Percentiles rank a stretch among this genome's conserved stretches.
Conservation (phyloP, 2,329 filamentous ascomycete genomes). For the Claviceps purpurea region DNA sequence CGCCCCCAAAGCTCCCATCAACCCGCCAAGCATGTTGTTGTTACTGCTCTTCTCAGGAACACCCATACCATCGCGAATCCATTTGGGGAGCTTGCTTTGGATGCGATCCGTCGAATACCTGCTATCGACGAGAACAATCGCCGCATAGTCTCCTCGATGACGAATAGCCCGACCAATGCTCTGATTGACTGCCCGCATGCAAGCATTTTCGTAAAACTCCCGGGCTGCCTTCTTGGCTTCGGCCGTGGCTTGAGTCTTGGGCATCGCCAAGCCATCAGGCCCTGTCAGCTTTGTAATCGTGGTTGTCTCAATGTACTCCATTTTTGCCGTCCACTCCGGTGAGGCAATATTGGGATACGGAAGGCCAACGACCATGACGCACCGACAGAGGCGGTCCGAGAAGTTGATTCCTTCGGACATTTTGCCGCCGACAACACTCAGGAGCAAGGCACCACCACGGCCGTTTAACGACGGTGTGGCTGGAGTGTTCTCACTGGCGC, state of each 20-base stretch:
- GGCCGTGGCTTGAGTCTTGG: conserved; percentile 14
- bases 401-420: conserved; percentile 99
- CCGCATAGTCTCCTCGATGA: conserved; percentile 78
- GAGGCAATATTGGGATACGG: conserved; percentile 86
- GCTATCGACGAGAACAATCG: conserved; percentile 72
- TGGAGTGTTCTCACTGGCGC: conserved; percentile 12
- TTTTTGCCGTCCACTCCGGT: conserved; percentile 85
- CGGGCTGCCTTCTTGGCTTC: conserved; percentile 45
- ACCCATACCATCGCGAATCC: conserved; percentile 65
- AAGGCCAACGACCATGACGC: conserved; percentile 80
- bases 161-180: conserved; percentile 87
- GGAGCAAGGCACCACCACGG: conserved; percentile 57
- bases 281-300: conserved; percentile 24
- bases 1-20: conserved; percentile 42
- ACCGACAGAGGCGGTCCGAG: conserved; percentile 76
- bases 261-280: conserved; percentile 5
- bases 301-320: conserved; percentile 67
- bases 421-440: conserved; percentile 87
- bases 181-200: conserved; percentile 95
- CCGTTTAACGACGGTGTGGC: neutral
- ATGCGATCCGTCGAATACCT: conserved; percentile 67
- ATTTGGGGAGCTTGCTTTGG: conserved; percentile 66
- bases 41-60: conserved; percentile 22
- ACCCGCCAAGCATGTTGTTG: conserved; percentile 29
- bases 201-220: conserved; percentile 86